These are phyloP conservation scores for Kitagawia praeruptora DNA, from an alignment of 129 eudicot species.

Conservation along the genomic window DNA sequence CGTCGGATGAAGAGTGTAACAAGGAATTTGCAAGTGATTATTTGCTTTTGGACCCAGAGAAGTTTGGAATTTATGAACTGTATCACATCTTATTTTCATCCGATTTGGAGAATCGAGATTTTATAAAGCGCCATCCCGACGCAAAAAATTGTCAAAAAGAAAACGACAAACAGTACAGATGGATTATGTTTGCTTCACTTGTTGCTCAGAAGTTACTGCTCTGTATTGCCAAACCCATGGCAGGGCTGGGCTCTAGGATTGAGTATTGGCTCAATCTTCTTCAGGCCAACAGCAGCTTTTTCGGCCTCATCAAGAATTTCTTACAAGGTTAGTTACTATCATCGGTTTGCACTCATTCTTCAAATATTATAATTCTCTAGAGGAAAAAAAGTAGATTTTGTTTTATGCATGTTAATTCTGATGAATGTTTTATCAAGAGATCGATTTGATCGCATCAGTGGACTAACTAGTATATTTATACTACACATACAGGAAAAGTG, in stretches of 20 bases:
- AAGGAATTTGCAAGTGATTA: slow-evolving; percentile 32
- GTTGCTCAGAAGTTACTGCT: slow-evolving; percentile 30
- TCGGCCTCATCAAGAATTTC: slow-evolving; percentile 13
- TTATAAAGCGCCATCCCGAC: slow-evolving; percentile 31
- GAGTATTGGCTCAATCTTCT: slow-evolving; percentile 42
- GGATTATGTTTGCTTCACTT: slow-evolving; percentile 33
- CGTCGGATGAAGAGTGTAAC: slow-evolving; percentile 24
- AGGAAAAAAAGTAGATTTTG: no score
- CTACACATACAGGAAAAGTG: slow-evolving; percentile 22
- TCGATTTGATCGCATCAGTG: no score
- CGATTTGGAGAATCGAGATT: slow-evolving; percentile 27
- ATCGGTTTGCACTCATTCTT: background rate
- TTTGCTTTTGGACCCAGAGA: slow-evolving; percentile 45
- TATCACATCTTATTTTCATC: slow-evolving; percentile 31
- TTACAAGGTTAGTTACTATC: slow-evolving; percentile 18
- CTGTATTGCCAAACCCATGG: slow-evolving; percentile 21
- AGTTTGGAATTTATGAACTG: slow-evolving; percentile 27
- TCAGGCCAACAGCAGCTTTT: slow-evolving; percentile 25
- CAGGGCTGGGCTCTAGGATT: slow-evolving; percentile 27
- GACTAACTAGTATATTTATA: no score
- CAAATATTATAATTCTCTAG: background rate
- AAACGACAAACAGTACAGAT: slow-evolving; percentile 24
- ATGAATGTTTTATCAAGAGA: no score
- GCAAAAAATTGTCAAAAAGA: background rate
- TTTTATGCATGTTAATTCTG: background rate